These are phyloP conservation scores for Lunasporangiospora selenospora DNA, from an alignment of 192 early-diverging fungal species.

Conservation along the genomic window DNA sequence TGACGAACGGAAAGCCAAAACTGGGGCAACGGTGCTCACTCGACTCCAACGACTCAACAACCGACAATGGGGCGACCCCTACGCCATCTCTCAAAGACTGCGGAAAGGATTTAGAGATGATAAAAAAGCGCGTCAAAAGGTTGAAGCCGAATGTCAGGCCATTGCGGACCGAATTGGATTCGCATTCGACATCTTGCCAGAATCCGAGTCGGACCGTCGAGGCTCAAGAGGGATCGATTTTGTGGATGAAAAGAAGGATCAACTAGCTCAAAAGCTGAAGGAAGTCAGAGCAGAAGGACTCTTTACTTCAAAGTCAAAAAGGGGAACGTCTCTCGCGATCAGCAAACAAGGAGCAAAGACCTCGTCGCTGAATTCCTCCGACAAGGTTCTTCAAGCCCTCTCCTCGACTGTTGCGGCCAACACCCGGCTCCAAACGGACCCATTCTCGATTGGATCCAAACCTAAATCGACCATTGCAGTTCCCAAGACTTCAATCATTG, in stretches of 20 bases:
- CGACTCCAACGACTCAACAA: constrained; percentile 70
- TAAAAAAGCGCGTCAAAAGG: constrained; percentile 13
- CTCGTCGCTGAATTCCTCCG: no score
- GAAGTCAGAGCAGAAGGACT: constrained; percentile 28
- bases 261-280: constrained; percentile 13
- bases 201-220: constrained; percentile 21
- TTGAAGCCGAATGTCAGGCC: constrained; percentile 22
- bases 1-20: constrained; percentile 58
- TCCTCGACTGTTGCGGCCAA: constrained; percentile 20
- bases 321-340: no score
- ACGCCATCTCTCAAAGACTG: constrained; percentile 71
- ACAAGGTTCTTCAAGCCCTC: constrained; percentile 11
- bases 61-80: constrained; percentile 82
- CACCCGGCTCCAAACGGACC: constrained; percentile 25
- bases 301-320: constrained; percentile 4
- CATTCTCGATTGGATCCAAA: constrained; percentile 4
- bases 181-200: constrained; percentile 26
- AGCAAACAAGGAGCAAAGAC: no score
- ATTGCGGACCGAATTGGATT: constrained; percentile 36
- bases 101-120: constrained; percentile 71
- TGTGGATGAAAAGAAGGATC: constrained; percentile 8
- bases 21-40: constrained; percentile 57
- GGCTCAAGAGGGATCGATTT: constrained; percentile 16
- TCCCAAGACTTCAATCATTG: no score
- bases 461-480: not conserved